Conservation (phyloP, 2,329 filamentous ascomycete genomes). For the Orbilia blumenaviensis region DNA sequence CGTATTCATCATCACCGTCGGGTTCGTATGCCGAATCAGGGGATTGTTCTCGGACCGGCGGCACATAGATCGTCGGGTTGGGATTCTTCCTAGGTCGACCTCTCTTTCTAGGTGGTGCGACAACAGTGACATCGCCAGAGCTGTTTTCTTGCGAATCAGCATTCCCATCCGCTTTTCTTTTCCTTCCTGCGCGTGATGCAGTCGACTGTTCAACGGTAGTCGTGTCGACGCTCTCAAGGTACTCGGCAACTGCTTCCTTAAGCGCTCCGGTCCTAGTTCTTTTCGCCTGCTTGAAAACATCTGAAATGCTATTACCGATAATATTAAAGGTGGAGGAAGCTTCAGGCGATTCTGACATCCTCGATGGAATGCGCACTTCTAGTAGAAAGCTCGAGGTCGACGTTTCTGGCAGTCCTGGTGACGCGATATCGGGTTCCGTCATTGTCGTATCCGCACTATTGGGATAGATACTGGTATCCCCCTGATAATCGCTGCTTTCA, state of each 20-base stretch:
- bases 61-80: neutral
- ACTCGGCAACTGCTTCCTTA: neutral
- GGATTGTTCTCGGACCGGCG: neutral
- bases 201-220: neutral
- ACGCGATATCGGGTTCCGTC: conserved; percentile 7
- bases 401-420: neutral
- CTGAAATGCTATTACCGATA: conserved; percentile 13
- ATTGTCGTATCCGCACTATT: conserved; percentile 47
- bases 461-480: conserved; percentile 20
- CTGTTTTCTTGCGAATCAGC: neutral
- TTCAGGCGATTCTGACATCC: neutral
- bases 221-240: neutral
- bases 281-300: conserved; percentile 26
- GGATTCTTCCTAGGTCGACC: conserved; percentile 35
- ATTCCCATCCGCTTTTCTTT: neutral
- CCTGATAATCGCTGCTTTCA: conserved; percentile 1
- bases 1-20: conserved; percentile 13
- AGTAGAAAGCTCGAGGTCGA: conserved; percentile 19
- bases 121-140: neutral
- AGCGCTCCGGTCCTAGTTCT: neutral
- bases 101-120: conserved; percentile 13
- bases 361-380: conserved; percentile 28
- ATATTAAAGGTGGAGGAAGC: neutral
- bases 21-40: conserved; percentile 28
- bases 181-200: neutral